Conservation (phyloP, 495 filamentous ascomycete species). For the Tetracladium setigerum region DNA sequence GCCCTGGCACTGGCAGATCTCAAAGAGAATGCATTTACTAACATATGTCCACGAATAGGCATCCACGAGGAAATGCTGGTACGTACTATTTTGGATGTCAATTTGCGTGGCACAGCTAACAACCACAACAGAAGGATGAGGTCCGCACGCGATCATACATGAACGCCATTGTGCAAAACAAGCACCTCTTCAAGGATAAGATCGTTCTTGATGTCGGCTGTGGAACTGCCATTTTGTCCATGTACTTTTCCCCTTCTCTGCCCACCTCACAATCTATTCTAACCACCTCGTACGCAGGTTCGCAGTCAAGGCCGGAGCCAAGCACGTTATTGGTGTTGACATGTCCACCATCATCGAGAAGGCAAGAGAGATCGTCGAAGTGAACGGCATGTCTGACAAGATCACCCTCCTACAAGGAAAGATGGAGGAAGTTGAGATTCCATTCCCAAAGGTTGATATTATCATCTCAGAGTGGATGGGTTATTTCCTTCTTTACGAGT, state of each 20-base stretch:
- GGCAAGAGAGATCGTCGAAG: conserved; percentile 74
- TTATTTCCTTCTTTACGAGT: conserved; percentile 87
- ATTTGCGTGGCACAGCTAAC: conserved; percentile 5
- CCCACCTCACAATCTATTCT: neutral
- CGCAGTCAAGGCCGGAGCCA: conserved; percentile 81
- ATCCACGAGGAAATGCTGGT: conserved; percentile 99
- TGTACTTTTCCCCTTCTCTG: conserved; percentile 36
- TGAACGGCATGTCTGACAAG: conserved; percentile 70
- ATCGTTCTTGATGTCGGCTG: conserved; percentile 90
- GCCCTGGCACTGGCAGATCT: neutral
- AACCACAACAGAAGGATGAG: conserved; percentile 77
- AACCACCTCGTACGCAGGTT: conserved; percentile 41
- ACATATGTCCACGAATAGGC: conserved; percentile 42
- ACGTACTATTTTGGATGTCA: conserved; percentile 32
- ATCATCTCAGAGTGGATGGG: conserved; percentile 99
- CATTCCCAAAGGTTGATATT: conserved; percentile 81
- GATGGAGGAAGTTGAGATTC: conserved; percentile 81
- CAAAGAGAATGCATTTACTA: conserved; percentile 5
- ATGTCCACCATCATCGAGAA: conserved; percentile 90
- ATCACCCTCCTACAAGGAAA: conserved; percentile 81
- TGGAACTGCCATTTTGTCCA: conserved; percentile 86
- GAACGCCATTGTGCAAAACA: conserved; percentile 92
- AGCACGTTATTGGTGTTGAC: conserved; percentile 86
- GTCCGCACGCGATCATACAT: conserved; percentile 93
- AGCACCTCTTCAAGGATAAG: conserved; percentile 84